phyloP scores from a whole-genome alignment of 805 yeast species.

The Sungouiozyma intestinalis region DNA sequence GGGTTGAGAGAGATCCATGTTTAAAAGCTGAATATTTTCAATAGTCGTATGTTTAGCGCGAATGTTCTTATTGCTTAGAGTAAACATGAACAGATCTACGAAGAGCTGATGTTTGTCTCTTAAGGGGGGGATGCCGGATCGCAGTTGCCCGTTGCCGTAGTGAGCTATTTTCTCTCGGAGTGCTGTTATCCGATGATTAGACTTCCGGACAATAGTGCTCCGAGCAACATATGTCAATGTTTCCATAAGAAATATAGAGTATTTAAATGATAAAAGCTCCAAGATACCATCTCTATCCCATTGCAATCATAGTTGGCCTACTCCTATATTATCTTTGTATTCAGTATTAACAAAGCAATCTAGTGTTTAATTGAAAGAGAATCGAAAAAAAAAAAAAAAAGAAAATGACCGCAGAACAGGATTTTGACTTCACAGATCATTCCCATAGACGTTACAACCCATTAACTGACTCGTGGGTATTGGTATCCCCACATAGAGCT shows the following conservation, averaged over 20 bases:
- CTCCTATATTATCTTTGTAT: background rate
- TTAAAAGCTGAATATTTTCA: no score
- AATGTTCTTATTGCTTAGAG: no score
- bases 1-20: no score
- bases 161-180: background rate
- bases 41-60: no score
- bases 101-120: no score
- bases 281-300: no score
- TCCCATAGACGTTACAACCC: slow-evolving; percentile 67
- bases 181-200: background rate
- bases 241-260: background rate
- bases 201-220: background rate
- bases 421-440: slow-evolving; percentile 42
- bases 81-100: no score
- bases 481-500: slow-evolving; percentile 69
- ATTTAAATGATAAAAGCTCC: no score
- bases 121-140: no score
- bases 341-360: background rate
- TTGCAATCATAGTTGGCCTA: background rate
- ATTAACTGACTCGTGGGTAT: slow-evolving; percentile 53
- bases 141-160: background rate
- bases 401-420: slow-evolving; percentile 9
- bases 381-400: no score
- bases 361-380: no score
- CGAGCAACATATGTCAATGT: background rate